Evolutionary conservation across 108 stramenopile species (phyloP), one percentile per base, ranked within the genome.

Genomic region (Phaeodactylum tricornutum): DNA sequence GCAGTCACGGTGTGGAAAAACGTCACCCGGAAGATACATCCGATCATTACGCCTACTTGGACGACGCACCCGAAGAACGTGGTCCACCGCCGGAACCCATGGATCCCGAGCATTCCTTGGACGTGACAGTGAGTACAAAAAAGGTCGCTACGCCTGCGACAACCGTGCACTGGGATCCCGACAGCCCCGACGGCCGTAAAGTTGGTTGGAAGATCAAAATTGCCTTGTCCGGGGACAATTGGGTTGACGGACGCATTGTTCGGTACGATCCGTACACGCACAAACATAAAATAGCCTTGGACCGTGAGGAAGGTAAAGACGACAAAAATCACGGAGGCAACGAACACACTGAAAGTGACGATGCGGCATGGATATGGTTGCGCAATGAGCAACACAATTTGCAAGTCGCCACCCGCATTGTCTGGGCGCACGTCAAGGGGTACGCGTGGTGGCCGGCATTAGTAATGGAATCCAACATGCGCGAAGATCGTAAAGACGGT

Each of bases 381-480:
- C 56, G 71, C 16, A 59, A 67, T 38, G 61, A 73, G 43, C 27
- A 50, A 17, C 66, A 73, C 30, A 66, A 60, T 16, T 52, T 73
- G 0, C 73, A 75, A 43, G 30, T 65, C 50, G 71, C 69, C n/a
- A 65, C 60, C 7, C 47, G 61, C 3, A 31, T 81, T 11, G 74
- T 81, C 9, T 81, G 79, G 79, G 72, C 73, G 3, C 74, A 74
- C 35, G 79, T 81, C 22, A 75, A 76, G 59, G 79, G 79, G 27
- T 81, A 73, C 48, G 74, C 79, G 5, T 81, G 79, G 79, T 81
- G 79, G 79, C 79, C 79, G n/a, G 79, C 74, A 19, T 61, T 72
- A 63, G 67, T 73, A 12, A 64, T 75, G 60, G 71, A 64, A 52
- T 61, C 71, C 31, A 62, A 75, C n/a, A n/a, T n/a, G n/a, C n/a